Base-by-base conservation (phyloP, 2,329 filamentous ascomycete species). In the Colletotrichum magnum region DNA sequence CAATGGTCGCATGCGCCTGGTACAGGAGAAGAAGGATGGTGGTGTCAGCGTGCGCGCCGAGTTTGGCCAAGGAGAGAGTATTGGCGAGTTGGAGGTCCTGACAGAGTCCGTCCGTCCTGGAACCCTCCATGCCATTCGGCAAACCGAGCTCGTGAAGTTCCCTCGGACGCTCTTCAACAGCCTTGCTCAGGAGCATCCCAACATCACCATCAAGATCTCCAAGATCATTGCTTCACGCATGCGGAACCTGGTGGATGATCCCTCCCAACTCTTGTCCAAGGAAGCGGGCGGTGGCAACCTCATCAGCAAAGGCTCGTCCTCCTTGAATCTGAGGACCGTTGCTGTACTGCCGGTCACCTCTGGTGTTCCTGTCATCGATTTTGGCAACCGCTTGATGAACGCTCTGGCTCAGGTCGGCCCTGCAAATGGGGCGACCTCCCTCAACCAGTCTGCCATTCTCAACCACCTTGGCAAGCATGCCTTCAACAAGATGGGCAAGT, bases 191-290 rank as follows among this genome's bases (percentile, higher is more conserved):
- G 96, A 99, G 77, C 96, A 99, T 76, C 96, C 96, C 5, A 97
- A 94, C 51, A 99, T 99, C 76, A 98, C 96, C 0, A 98, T 99
- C 79, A 98, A 98, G 80, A 97, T 99, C 32, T 98, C 96, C 1
- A 99, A 98, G 80, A 96, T 99, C 74, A 98, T 99, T 75, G 96
- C 96, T 0, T 94, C 95, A 43, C 90, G 96, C 3, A 98, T 99
- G 96, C 88, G 95, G 70, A 89, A 93, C 50, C 82, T 98, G 47
- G 89, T 98, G 21, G 94, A 98, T 74, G 92, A 95, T 74, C 93
- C 94, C 2, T 82, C 93, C 16, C 87, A 89, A 43, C 87, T 92
- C 47, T 86, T 90, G 61, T 86, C 87, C 9, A 89, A 89, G 68
- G 92, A 95, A 60, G 83, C 83, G 53, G 84, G 86, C 5, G 83